A percentile compares a stretch with the other conserved stretches of the same genome.
Conservation (phyloP, 2,329 filamentous ascomycete genomes). For the Pseudovirgaria hyperparasitica region DNA sequence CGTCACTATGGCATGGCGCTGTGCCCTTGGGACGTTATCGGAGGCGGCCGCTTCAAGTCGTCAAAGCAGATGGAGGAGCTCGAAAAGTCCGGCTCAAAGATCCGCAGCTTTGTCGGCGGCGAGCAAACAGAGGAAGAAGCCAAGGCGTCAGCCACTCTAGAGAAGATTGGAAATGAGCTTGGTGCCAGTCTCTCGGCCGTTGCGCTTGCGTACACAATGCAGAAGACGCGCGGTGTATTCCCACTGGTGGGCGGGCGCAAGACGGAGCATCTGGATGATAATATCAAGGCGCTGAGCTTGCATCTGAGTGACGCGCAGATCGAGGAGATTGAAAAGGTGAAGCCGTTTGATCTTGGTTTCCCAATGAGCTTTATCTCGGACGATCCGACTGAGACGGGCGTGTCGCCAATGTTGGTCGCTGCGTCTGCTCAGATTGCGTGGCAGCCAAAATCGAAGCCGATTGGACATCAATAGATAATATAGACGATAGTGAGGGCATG, state of each 20-base stretch:
- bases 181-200: slow-evolving; percentile 44
- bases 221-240: slow-evolving; percentile 60
- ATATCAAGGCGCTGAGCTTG: slow-evolving; percentile 55
- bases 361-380: slow-evolving; percentile 53
- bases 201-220: slow-evolving; percentile 61
- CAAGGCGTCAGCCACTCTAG: slow-evolving; percentile 44
- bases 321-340: slow-evolving; percentile 49
- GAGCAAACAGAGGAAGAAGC: slow-evolving; percentile 32
- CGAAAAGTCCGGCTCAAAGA: too few relatives aligned
- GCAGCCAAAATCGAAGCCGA: background rate
- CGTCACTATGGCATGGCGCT: slow-evolving; percentile 28
- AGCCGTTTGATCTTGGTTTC: slow-evolving; percentile 53
- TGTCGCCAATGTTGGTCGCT: background rate
- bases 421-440: background rate
- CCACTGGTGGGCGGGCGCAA: slow-evolving; percentile 61
- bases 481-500: too few relatives aligned
- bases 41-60: slow-evolving; percentile 30
- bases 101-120: slow-evolving; percentile 29
- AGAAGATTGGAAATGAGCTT: slow-evolving; percentile 45
- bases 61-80: slow-evolving; percentile 33
- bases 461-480: too few relatives aligned
- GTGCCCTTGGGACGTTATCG: slow-evolving; percentile 42
- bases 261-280: slow-evolving; percentile 54
- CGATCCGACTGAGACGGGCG: slow-evolving; percentile 1
- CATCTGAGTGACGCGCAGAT: slow-evolving; percentile 50